Conservation (phyloP, 2,329 filamentous ascomycete species). For the Arthroderma sp. region DNA sequence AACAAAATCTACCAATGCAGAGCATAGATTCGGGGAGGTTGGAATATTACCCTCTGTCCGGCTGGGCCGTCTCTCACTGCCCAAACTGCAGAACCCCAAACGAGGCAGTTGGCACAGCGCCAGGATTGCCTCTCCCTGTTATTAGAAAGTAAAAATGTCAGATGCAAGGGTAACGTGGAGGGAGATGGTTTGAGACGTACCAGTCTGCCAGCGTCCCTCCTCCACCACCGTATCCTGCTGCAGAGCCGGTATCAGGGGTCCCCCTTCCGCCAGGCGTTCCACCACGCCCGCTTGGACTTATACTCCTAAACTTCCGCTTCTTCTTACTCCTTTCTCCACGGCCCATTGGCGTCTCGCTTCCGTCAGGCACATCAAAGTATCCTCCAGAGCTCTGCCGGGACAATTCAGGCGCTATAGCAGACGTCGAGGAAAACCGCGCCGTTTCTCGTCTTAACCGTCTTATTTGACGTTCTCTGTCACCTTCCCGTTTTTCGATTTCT, state of each 20-base stretch:
- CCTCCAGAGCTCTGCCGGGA: slow-evolving; percentile 44
- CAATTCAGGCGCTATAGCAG: slow-evolving; percentile 65
- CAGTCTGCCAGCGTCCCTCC: slow-evolving; percentile 53
- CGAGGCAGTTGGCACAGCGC: slow-evolving; percentile 76
- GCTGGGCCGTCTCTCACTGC: slow-evolving; percentile 82
- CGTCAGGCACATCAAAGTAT: slow-evolving; percentile 45
- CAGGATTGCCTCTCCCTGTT: slow-evolving; percentile 61
- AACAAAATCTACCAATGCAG: slow-evolving; percentile 4
- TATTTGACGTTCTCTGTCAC: slow-evolving; percentile 83
- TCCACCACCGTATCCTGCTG: slow-evolving; percentile 56
- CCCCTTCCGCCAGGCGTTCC: slow-evolving; percentile 59
- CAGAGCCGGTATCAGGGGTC: slow-evolving; percentile 56
- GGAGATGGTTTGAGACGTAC: slow-evolving; percentile 13
- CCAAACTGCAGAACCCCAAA: slow-evolving; percentile 88
- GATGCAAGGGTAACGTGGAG: slow-evolving; percentile 3
- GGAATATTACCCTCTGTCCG: slow-evolving; percentile 54
- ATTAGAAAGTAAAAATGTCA: slow-evolving; percentile 7
- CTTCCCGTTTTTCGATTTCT: slow-evolving; percentile 93
- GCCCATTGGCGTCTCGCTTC: slow-evolving; percentile 67
- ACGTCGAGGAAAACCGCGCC: slow-evolving; percentile 75
- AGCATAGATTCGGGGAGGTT: slow-evolving; percentile 22
- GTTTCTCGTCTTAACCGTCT: slow-evolving; percentile 78
- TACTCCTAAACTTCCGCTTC: slow-evolving; percentile 79
- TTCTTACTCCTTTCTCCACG: slow-evolving; percentile 88
- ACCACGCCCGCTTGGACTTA: slow-evolving; percentile 63